Conservation (phyloP, 139 green algal genomes). For the Trebouxia sp. region DNA sequence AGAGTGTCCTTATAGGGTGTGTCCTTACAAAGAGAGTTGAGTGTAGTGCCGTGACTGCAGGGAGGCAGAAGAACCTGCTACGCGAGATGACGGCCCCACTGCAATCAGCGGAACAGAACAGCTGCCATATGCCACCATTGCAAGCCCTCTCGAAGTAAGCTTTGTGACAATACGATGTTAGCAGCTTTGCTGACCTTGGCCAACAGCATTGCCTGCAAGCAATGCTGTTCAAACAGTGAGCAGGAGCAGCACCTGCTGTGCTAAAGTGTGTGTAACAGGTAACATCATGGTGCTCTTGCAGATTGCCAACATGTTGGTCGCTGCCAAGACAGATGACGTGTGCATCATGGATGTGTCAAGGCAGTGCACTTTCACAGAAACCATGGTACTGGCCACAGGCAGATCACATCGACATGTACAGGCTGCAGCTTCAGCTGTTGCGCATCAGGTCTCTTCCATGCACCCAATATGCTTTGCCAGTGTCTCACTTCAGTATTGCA, state of each 20-base stretch:
- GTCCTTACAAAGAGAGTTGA: no score
- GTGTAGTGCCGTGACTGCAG: no score
- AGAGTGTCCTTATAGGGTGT: no score
- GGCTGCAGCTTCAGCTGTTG: slow-evolving; percentile 14
- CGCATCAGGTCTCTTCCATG: slow-evolving; percentile 26
- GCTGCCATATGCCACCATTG: not conserved
- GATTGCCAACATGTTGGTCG: slow-evolving; percentile 25
- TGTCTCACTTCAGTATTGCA: no score
- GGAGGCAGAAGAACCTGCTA: not conserved
- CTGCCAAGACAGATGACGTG: slow-evolving; percentile 20
- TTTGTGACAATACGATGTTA: not conserved
- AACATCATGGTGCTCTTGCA: no score
- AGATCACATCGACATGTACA: slow-evolving; percentile 15
- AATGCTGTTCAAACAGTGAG: not conserved
- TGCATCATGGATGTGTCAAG: slow-evolving; percentile 3
- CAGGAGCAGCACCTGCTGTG: not conserved
- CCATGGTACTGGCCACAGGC: slow-evolving; percentile 23
- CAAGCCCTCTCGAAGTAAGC: not conserved
- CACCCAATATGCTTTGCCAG: no score
- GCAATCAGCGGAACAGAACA: not conserved
- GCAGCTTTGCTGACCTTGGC: not conserved
- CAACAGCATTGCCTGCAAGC: not conserved
- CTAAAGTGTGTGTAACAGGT: not conserved
- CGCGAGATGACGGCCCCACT: not conserved
- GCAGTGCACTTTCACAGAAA: slow-evolving; percentile 25